phyloP scores from a whole-genome alignment of 75 land plant species.

The Azolla pinnata region DNA sequence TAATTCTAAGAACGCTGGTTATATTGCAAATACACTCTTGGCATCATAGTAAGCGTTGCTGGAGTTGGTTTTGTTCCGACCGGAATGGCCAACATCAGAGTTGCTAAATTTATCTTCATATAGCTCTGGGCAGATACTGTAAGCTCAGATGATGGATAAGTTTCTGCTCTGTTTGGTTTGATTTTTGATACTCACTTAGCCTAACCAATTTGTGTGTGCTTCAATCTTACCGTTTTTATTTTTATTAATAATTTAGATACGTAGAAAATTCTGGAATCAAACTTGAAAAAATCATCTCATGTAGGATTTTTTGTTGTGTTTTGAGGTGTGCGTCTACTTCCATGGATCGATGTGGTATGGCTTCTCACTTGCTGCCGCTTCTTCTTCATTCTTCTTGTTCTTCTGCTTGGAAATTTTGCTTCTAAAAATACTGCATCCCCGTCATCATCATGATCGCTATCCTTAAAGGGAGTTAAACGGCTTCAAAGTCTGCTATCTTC shows the following conservation, averaged over 20 bases:
- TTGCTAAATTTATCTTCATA: background rate
- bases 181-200: background rate
- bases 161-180: background rate
- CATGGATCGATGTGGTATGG: background rate
- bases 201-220: too few relatives aligned
- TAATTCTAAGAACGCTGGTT: background rate
- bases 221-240: too few relatives aligned
- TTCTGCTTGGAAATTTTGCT: background rate
- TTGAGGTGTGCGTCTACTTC: conserved; percentile 7
- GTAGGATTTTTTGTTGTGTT: conserved; percentile 5
- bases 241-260: background rate
- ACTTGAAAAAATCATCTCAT: background rate
- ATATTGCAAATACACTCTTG: background rate
- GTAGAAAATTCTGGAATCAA: background rate
- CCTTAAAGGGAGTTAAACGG: too few relatives aligned
- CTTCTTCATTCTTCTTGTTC: background rate
- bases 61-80: background rate
- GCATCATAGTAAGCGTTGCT: background rate
- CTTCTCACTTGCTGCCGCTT: background rate
- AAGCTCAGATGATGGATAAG: background rate
- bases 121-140: background rate
- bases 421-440: too few relatives aligned
- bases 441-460: too few relatives aligned
- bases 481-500: too few relatives aligned
- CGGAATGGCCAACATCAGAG: background rate